A percentile compares a stretch with the other conserved stretches of the same genome.
Evolutionary conservation across 2,329 filamentous ascomycete genomes (phyloP).

Genomic region (Penicillium sp.): DNA sequence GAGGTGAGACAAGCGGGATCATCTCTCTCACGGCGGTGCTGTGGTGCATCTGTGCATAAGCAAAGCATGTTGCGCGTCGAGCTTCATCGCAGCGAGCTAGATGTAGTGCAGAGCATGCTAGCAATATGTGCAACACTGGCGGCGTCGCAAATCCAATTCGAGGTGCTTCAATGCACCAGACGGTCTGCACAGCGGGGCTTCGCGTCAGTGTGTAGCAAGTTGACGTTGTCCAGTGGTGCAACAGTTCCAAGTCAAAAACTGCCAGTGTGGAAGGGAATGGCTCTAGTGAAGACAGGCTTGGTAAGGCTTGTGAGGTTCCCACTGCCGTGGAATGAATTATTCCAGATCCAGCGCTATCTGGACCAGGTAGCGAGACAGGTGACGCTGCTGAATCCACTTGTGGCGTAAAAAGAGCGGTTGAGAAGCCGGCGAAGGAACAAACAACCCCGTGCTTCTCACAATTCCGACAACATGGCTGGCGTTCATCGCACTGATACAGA

Average conservation of each 20-base stretch:
- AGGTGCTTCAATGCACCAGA: slow-evolving; percentile 51
- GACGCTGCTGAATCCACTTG: background rate
- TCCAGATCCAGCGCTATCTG: background rate
- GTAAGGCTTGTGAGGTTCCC: background rate
- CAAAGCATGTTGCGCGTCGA: slow-evolving; percentile 40
- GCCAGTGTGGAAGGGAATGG: slow-evolving; percentile 10
- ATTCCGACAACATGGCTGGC: slow-evolving; percentile 25
- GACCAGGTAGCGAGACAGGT: background rate
- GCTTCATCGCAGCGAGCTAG: slow-evolving; percentile 44
- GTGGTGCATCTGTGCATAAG: slow-evolving; percentile 40
- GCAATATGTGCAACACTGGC: slow-evolving; percentile 50
- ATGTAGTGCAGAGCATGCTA: slow-evolving; percentile 53
- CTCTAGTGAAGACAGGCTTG: background rate
- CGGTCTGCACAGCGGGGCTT: slow-evolving; percentile 42
- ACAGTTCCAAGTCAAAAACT: slow-evolving; percentile 50
- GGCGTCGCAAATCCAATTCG: slow-evolving; percentile 48
- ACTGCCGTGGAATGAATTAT: background rate
- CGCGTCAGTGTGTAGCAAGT: slow-evolving; percentile 50
- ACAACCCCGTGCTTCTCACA: slow-evolving; percentile 22
- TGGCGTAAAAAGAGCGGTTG: background rate
- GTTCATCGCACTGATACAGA: slow-evolving; percentile 27
- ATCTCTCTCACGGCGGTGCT: slow-evolving; percentile 33
- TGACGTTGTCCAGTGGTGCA: slow-evolving; percentile 53
- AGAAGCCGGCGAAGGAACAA: slow-evolving; percentile 17
- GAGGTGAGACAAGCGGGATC: slow-evolving; percentile 32